Evolutionary conservation across 306 rosid genomes (phyloP).

Genomic region (Rubus idaeus): DNA sequence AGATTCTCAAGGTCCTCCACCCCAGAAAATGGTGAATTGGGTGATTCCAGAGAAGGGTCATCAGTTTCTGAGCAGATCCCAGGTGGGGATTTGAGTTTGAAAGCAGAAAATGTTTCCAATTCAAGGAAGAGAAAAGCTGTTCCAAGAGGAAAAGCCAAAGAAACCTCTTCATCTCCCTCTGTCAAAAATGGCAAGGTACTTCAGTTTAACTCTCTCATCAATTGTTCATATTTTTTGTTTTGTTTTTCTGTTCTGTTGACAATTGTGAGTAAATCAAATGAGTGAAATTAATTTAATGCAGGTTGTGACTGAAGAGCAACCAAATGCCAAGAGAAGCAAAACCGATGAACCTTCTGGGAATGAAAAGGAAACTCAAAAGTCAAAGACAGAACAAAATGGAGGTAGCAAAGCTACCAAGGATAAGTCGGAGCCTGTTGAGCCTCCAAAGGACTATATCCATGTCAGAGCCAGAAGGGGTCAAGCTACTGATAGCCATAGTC

Average conservation of each 20-base stretch:
- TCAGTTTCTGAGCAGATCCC: constrained; percentile 58
- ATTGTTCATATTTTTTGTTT: not conserved
- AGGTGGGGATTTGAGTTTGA: constrained; percentile 34
- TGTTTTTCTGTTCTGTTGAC: not conserved
- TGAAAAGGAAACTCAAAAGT: constrained; percentile 39
- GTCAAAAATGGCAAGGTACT: constrained; percentile 43
- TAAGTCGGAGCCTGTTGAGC: constrained; percentile 52
- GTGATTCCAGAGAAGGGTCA: constrained; percentile 56
- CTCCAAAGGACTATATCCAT: constrained; percentile 88
- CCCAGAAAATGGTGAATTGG: constrained; percentile 47
- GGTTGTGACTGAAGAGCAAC: constrained; percentile 37
- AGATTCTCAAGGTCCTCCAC: constrained; percentile 44
- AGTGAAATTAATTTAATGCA: constrained; percentile 11
- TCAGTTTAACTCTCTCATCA: not conserved
- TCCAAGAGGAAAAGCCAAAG: constrained; percentile 47
- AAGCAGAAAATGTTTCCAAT: constrained; percentile 30
- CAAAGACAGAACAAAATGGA: constrained; percentile 30
- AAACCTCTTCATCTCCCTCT: constrained; percentile 26
- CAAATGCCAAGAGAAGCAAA: constrained; percentile 47
- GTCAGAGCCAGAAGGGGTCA: constrained; percentile 96
- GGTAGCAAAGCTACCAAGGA: constrained; percentile 34
- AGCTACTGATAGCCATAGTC: constrained; percentile 96
- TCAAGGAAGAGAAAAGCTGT: constrained; percentile 45
- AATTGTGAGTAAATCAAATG: constrained; percentile 11
- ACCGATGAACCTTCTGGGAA: constrained; percentile 36